Conservation (phyloP, 2,329 filamentous ascomycete genomes). For the Fusarium sp. region DNA sequence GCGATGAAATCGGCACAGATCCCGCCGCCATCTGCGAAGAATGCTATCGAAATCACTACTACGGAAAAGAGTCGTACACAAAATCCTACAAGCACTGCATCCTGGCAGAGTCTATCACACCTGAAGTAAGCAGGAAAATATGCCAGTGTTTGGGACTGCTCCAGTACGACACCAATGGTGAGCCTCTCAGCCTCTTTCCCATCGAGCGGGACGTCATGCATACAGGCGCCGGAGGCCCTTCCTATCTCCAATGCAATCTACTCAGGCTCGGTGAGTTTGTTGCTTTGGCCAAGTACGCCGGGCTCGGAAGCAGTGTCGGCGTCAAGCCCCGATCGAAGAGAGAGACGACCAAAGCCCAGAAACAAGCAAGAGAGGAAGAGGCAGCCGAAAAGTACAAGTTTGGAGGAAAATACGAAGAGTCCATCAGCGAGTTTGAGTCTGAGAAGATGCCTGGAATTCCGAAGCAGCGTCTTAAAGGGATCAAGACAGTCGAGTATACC, state of each 20-base stretch:
- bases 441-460: not conserved
- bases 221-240: not conserved
- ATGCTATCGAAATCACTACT: slow-evolving; percentile 28
- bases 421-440: slow-evolving; percentile 13
- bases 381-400: not conserved
- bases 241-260: slow-evolving; percentile 13
- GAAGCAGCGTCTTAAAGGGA: slow-evolving; percentile 13
- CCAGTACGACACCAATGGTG: not conserved
- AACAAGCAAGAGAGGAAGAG: slow-evolving; percentile 1
- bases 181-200: slow-evolving; percentile 11
- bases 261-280: slow-evolving; percentile 25
- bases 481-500: slow-evolving; percentile 18
- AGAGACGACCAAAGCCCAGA: not conserved
- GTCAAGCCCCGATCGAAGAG: slow-evolving; percentile 11
- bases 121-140: slow-evolving; percentile 31
- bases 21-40: slow-evolving; percentile 30
- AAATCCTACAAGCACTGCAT: slow-evolving; percentile 36
- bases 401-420: not conserved
- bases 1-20: not conserved
- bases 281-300: slow-evolving; percentile 30
- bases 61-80: slow-evolving; percentile 19
- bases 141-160: slow-evolving; percentile 21
- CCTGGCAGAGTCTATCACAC: slow-evolving; percentile 22
- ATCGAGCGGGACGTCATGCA: slow-evolving; percentile 15
- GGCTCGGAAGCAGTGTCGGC: slow-evolving; percentile 27